phyloP scores from a whole-genome alignment of 345 rosid species.

The Cardamine chenopodiifolia region DNA sequence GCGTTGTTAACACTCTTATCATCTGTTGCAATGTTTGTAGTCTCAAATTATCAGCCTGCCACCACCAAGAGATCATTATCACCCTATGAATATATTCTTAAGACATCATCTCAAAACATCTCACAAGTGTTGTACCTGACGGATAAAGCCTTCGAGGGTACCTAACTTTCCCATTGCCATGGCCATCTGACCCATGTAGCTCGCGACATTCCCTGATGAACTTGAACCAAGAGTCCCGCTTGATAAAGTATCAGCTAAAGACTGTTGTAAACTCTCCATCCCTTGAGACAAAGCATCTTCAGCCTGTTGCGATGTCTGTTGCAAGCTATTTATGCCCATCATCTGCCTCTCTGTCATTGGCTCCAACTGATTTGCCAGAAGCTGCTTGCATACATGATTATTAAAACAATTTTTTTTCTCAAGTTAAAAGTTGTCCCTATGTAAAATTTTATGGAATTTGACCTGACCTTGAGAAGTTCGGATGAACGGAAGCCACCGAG shows the following conservation, averaged over 20 bases:
- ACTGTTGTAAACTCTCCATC: slow-evolving; percentile 97
- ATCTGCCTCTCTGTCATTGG: slow-evolving; percentile 96
- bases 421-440: neutral
- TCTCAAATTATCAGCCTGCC: slow-evolving; percentile 94
- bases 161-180: slow-evolving; percentile 99
- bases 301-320: slow-evolving; percentile 98
- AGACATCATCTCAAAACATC: slow-evolving; percentile 21
- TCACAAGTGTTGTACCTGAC: slow-evolving; percentile 61
- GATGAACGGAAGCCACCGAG: slow-evolving; percentile 99
- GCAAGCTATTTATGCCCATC: slow-evolving; percentile 72
- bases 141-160: slow-evolving; percentile 94
- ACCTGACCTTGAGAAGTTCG: slow-evolving; percentile 88
- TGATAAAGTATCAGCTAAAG: slow-evolving; percentile 86
- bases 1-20: slow-evolving; percentile 85
- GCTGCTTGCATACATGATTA: slow-evolving; percentile 51
- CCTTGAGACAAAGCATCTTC: slow-evolving; percentile 99
- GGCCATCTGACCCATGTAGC: slow-evolving; percentile 99
- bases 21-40: slow-evolving; percentile 93
- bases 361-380: slow-evolving; percentile 85
- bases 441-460: slow-evolving; percentile 9
- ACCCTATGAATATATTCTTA: neutral
- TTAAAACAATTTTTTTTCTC: neutral
- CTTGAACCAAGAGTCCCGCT: slow-evolving; percentile 89
- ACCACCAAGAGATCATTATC: slow-evolving; percentile 1
- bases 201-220: slow-evolving; percentile 85